Evolutionary conservation across 305 asterid species (phyloP).

Genomic region (Fraxinus latifolia): DNA sequence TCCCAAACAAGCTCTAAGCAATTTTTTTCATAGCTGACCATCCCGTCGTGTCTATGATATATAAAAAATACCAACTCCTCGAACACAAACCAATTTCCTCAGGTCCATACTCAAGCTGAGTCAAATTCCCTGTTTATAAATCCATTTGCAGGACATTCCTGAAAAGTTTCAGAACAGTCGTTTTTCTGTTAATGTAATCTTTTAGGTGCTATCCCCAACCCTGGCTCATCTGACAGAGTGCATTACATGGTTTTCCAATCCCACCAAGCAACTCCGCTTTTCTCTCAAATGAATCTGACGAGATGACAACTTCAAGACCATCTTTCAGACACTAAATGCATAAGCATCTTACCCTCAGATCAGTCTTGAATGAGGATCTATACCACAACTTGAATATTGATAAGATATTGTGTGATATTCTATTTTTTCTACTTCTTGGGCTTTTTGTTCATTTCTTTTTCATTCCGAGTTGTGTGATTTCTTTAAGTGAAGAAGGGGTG

Average conservation of each 20-base stretch:
- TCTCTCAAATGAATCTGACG: not conserved
- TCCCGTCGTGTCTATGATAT: not conserved
- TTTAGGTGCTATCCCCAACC: not conserved
- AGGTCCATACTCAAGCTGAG: not conserved
- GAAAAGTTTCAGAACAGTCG: not conserved
- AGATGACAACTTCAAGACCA: not conserved
- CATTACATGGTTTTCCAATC: not conserved
- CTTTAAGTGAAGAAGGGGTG: not conserved
- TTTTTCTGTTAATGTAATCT: not conserved
- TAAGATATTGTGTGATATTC: conserved; percentile 13
- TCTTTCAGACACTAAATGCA: conserved; percentile 10
- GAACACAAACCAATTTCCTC: not conserved
- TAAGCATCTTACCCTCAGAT: not conserved
- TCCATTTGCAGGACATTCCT: not conserved
- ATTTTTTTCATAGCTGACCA: not conserved
- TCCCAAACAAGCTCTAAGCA: not conserved
- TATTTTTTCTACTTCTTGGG: not conserved
- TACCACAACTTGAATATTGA: not conserved
- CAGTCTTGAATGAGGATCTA: conserved; percentile 3
- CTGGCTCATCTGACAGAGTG: not conserved
- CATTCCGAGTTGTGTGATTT: not conserved
- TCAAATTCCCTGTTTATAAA: not conserved
- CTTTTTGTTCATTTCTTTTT: not conserved
- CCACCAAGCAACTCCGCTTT: not conserved
- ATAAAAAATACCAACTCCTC: not conserved